phyloP scores from a whole-genome alignment of 2,329 filamentous ascomycete genomes.

The Beauveria varroae region DNA sequence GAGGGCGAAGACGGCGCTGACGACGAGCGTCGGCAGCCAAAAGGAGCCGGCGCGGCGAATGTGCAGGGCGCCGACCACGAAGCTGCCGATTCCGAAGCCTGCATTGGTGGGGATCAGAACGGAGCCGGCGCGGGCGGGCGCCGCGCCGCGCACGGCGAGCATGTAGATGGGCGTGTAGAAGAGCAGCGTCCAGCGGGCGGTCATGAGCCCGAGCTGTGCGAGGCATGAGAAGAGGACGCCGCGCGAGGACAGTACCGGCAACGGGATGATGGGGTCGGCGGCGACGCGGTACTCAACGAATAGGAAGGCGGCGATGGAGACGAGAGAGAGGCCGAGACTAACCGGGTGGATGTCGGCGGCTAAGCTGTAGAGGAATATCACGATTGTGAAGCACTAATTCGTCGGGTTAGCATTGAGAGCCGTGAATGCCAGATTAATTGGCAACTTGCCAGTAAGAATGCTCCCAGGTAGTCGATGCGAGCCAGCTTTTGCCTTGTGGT shows the following conservation, averaged over 20 bases:
- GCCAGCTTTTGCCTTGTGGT: constrained; percentile 48
- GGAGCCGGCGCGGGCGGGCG: constrained; percentile 62
- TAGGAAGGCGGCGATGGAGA: constrained; percentile 45
- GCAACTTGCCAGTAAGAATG: constrained; percentile 51
- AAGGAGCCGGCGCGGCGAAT: constrained; percentile 67
- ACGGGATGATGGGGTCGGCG: constrained; percentile 65
- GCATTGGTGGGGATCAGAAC: constrained; percentile 76
- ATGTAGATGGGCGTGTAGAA: constrained; percentile 79
- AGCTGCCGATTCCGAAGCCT: constrained; percentile 67
- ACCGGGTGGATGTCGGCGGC: constrained; percentile 52
- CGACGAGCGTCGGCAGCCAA: constrained; percentile 55
- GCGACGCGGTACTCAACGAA: constrained; percentile 57
- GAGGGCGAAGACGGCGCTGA: constrained; percentile 54
- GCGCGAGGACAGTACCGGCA: constrained; percentile 60
- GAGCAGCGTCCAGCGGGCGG: constrained; percentile 69
- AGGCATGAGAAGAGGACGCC: constrained; percentile 67
- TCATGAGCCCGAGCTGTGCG: constrained; percentile 70
- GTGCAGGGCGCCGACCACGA: constrained; percentile 68
- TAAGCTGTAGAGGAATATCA: constrained; percentile 65
- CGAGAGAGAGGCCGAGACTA: constrained; percentile 53
- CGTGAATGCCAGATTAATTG: too few species aligned
- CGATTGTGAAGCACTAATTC: constrained; percentile 51
- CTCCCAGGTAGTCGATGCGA: constrained; percentile 68
- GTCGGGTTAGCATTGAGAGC: constrained; percentile 13
- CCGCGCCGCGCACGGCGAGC: constrained; percentile 64